These are phyloP conservation scores for Rheum nobile DNA, from an alignment of 148 eudicot species.

Conservation along the genomic window DNA sequence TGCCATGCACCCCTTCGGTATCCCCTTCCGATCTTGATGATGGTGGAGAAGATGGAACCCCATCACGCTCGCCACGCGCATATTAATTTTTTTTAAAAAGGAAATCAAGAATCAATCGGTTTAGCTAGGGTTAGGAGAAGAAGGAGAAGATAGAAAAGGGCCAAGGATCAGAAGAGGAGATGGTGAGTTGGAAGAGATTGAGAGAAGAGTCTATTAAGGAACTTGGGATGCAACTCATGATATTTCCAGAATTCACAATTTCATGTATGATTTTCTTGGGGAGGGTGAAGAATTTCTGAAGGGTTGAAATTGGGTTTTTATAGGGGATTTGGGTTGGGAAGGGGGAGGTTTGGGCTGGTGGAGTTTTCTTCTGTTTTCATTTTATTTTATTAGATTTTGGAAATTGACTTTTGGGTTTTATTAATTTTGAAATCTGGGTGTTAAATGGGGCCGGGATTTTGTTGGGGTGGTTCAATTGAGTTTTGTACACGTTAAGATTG, in stretches of 20 bases:
- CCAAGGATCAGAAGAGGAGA: constrained; percentile 84
- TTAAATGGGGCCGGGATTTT: no score
- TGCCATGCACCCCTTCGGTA: constrained; percentile 77
- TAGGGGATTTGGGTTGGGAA: background rate
- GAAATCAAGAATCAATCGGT: background rate
- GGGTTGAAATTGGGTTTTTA: background rate
- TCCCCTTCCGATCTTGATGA: constrained; percentile 16
- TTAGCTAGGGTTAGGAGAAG: constrained; percentile 11
- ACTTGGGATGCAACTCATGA: constrained; percentile 78
- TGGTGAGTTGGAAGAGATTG: constrained; percentile 50
- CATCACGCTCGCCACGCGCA: constrained; percentile 1
- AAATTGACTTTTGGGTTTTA: background rate
- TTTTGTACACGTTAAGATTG: no score
- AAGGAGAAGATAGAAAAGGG: constrained; percentile 50
- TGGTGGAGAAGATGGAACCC: constrained; percentile 20
- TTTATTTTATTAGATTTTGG: background rate
- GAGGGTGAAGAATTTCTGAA: background rate
- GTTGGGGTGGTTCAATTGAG: no score
- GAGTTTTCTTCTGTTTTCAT: background rate
- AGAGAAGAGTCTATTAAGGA: constrained; percentile 60
- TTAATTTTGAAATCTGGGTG: background rate
- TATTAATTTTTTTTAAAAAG: background rate
- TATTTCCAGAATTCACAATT: background rate
- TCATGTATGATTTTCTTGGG: background rate
- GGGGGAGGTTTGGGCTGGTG: constrained; percentile 6